Base-by-base conservation (phyloP, 192 early-diverging fungal genomes). In the Chytriomyces hyalinus region DNA sequence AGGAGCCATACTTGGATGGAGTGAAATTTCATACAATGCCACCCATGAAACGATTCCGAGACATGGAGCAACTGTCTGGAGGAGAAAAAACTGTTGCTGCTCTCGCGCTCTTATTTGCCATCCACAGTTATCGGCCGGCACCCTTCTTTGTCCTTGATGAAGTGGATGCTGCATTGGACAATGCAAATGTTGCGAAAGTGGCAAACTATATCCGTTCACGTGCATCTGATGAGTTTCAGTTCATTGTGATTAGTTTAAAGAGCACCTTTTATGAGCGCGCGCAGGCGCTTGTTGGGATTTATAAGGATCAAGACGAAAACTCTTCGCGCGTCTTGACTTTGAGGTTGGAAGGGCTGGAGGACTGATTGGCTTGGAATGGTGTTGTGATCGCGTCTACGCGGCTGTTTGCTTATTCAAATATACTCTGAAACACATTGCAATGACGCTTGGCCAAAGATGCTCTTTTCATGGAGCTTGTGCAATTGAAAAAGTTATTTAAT, bases 141-240 rank as follows among this genome's bases (percentile, higher is more conserved):
- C 98, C 98, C 4, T 99, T 99, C 86, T 99, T 99, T 92, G 95
- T 99, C 10, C 86, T 99, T 47, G 98, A 99, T 80, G 98, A 99
- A 84, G 96, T 99, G 8, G 98, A 99, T 82, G 98, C 98, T 5
- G 98, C 98, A 2, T 86, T 99, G 13, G 98, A 99, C 80, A 95
- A 96, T 82, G 90, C 95, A 65, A 99, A 99, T 73, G 98, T 99
- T 7, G 88, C 92, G 28, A 92, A 93, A 81, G 93, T 99, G 50
- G 94, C 95, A 0, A 89, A 91, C 70, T 99, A 98, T 79, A 90
- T 99, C 68, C 90, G 92, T 44, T 88, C 91, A 71, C 91, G 95
- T 73, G 91, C 84, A 5, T 66, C 65, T 24, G 76, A 82, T 47
- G 70, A 49, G 13, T 92, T 96, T 63, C 98, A 99, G 85, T 99